Evolutionary conservation across 805 yeast species (phyloP), one percentile per base, ranked within the genome.

Genomic region (Saccharomycopsis vini): DNA sequence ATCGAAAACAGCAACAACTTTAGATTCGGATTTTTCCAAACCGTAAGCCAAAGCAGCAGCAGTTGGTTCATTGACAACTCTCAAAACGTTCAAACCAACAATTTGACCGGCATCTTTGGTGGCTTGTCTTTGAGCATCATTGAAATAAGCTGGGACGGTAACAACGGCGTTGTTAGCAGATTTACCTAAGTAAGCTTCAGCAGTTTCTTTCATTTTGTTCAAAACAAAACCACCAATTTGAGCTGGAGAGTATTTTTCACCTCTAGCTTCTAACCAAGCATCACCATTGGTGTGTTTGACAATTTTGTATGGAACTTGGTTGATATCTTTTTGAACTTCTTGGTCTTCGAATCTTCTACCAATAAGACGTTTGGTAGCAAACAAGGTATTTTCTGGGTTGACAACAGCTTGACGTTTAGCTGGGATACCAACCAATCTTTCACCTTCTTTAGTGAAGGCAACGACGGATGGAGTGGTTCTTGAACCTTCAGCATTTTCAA

Each of bases 141-240:
- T 83, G 73, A 83, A 83, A 69, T 83, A 83, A 50, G 94, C 94
- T 51, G 94, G 94, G 54, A 87, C 89, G 41, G 94, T 83, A 54
- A 83, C 94, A 54, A 83, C 94, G 49, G 97, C 95, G 64, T 86
- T 83, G 72, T 77, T 79, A 56, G 81, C 90, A 36, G 80, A 60
- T 75, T 86, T 87, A 68, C 94, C 92, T 56, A 87, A 72, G 73
- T 83, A 81, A 52, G 85, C 80, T 69, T 87, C 95, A 54, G 97
- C 96, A 54, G 96, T 89, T 73, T 89, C 96, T 79, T 88, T 89
- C 96, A 88, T 89, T 77, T 88, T 89, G 79, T 85, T 86, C 61
- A 88, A 77, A 53, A 88, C 73, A 60, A 88, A 85, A 45, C 96
- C 95, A 60, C 96, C 96, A 56, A 88, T 84, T 68, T 88, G 96